Evolutionary conservation across 1,284 basidiomycete genomes (phyloP), one percentile per base, ranked within the genome.

Genomic region (Cutaneotrichosporon dermatis): DNA sequence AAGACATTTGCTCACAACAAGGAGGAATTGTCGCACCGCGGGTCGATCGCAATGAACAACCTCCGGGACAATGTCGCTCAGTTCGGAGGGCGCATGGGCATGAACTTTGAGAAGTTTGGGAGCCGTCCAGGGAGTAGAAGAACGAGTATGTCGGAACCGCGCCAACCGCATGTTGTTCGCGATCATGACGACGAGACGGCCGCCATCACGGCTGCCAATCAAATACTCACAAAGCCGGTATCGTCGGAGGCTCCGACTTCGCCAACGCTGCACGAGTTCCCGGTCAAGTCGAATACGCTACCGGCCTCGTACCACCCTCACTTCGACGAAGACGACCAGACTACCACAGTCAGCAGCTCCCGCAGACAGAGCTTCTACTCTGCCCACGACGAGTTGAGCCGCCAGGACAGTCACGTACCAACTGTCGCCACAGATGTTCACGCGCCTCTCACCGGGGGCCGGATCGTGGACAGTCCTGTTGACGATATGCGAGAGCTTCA

Each of bases 41-140:
- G 68, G 5, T 71, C 74, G 48, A 66, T 60, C 25, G 74, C 74
- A 5, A 75, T 74, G 70, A 69, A 69, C 60, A 69, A 75, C 56
- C 56, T 73, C 41, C 60, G 73, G 51, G 72, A 33, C 25, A 25
- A 25, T 25, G 25, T 25, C 25, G 25, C 25, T 25, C 25, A 25
- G 51, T 25, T 12, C 34, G 46, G 39, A n/a, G 46, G 35, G 35
- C 39, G 39, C 8, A 40, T 40, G 39, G 39, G 37, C 51, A 15
- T 40, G 51, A 59, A 69, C 44, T 46, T 46, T 25, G 25, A 25
- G 25, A 25, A 25, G 25, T 25, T 25, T 15, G 54, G 54, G 12
- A 62, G 60, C 40, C 52, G 64, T 40, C 45, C 64, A 10, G 39
- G 49, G 16, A 53, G 58, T 50, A 10, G 57, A 8, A 54, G 63